A percentile compares a stretch with the other conserved stretches of the same genome.
These are phyloP conservation scores for Fusarium haematococcum DNA, from an alignment of 2,329 filamentous ascomycete species.

Conservation along the genomic window DNA sequence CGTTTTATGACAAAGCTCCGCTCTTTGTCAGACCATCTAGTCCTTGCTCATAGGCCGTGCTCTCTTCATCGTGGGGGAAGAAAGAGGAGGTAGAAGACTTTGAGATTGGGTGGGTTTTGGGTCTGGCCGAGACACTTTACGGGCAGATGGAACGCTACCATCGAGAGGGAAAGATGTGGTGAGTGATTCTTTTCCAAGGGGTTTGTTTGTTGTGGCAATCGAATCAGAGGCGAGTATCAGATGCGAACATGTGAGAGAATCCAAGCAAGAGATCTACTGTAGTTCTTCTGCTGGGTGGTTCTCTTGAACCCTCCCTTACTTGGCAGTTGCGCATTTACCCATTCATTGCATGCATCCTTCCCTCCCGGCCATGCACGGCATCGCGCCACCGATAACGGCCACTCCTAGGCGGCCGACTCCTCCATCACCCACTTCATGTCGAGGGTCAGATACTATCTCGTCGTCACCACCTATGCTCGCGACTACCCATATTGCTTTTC, in stretches of 20 bases:
- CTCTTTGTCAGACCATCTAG: slow-evolving; percentile 33
- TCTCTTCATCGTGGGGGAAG: not conserved
- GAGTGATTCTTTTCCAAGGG: not conserved
- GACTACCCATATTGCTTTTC: not conserved
- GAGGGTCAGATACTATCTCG: not conserved
- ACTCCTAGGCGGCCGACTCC: not conserved
- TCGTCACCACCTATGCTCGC: not conserved
- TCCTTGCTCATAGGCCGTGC: slow-evolving; percentile 15
- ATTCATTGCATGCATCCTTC: slow-evolving; percentile 8
- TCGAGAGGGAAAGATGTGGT: not conserved
- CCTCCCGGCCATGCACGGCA: slow-evolving; percentile 17
- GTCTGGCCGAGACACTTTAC: not conserved
- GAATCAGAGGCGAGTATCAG: not conserved
- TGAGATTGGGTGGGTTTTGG: not conserved
- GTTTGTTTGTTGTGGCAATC: not conserved
- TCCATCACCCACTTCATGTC: not conserved
- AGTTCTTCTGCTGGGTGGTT: not conserved
- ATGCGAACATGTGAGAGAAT: not conserved
- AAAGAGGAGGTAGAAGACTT: not conserved
- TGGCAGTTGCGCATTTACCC: not conserved
- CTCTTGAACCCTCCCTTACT: slow-evolving; percentile 7
- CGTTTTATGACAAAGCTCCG: slow-evolving; percentile 10
- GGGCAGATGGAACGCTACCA: not conserved
- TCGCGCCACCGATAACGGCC: slow-evolving; percentile 38
- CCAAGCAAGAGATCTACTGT: not conserved